Evolutionary conservation across 495 filamentous ascomycete genomes (phyloP), one percentile per base, ranked within the genome.

Genomic region (Pseudotulostoma volvatum): DNA sequence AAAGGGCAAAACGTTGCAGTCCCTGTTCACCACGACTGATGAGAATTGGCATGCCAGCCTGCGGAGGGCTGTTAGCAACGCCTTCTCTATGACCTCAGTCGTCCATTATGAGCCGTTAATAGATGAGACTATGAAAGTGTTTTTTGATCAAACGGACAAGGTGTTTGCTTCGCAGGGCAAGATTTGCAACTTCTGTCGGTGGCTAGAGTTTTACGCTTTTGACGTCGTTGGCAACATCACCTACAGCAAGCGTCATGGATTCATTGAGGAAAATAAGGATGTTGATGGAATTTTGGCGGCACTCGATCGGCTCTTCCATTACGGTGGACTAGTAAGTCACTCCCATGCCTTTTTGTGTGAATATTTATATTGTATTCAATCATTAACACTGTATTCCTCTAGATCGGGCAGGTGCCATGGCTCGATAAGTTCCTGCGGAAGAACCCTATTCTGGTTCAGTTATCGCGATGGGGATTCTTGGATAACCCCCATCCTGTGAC

Each of bases 201-300:
- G 84, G 84, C 55, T 85, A 9, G 78, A 84, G 47, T 86, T 74
- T 49, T 87, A 77, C 47, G 77, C 79, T 2, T 86, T 84, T 46
- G 83, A 90, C 47, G 77, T 84, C 20, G 57, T 81, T 59, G 54
- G 79, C 57, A 66, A 56, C 47, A 64, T 81, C 9, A 76, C 75
- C 0, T 83, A 77, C 43, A 70, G 67, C 36, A 57, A 71, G n/a
- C 65, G 59, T 4, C 74, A 77, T 43, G 77, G 77, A 1, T 81
- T 81, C 45, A 45, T 83, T 2, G 61, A 63, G 15, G 59, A 68
- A 5, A 71, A 67, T 3, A 40, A 64, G 18, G 77, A 79, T 41
- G 64, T 79, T 31, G 71, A 77, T 36, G 57, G 59, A 2, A 65
- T 68, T 9, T 46, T 68, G 4, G 44, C 39, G 1, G 67, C 63